Evolutionary conservation across 1,284 basidiomycete species (phyloP), one percentile per base, ranked within the genome.

Genomic region (Wolfiporia cocos): DNA sequence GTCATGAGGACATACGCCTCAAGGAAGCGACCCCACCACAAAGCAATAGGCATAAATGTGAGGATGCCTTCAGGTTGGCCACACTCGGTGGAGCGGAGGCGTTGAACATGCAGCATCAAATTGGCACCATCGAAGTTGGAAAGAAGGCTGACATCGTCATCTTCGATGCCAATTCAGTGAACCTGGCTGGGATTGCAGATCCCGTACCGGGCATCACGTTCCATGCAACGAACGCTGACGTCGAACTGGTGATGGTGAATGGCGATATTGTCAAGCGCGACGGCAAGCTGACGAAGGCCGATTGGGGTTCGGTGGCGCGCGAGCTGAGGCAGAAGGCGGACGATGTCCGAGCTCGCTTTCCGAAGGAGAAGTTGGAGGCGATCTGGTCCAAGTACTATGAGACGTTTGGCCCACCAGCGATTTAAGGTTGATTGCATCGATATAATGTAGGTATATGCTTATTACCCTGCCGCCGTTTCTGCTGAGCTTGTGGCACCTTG

Each of bases 311-410:
- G 6, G 53, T 59, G 1, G 59, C 55, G 33, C 47, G 14, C 73
- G 81, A 48, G 67, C 67, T 48, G 67, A 65, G 24, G 74, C 71
- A 71, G 37, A 65, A 56, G 2, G 69, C 62, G n/a, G 67, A 69
- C 12, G 74, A 73, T 20, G 69, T 69, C 34, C 76, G 67, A 5
- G 67, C 70, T 26, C 79, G 50, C 54, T 81, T 68, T 43, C 55
- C 57, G 2, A 43, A 42, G 19, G 54, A 54, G 22, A 46, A 50
- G 37, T 39, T 59, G 37, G 56, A 61, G 23, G 50, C 51, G 39
- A 31, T 43, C 5, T 59, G 58, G 58, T 34, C 37, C 24, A 44
- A 58, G 41, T 55, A 46, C 39, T 59, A 54, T 31, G 46, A 49
- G 3, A 43, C 48, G 21, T 46, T 41, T 15, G 55, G 57, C 5